Evolutionary conservation across 2,329 filamentous ascomycete species (phyloP).

Genomic region (Rugonectria rugulosa): DNA sequence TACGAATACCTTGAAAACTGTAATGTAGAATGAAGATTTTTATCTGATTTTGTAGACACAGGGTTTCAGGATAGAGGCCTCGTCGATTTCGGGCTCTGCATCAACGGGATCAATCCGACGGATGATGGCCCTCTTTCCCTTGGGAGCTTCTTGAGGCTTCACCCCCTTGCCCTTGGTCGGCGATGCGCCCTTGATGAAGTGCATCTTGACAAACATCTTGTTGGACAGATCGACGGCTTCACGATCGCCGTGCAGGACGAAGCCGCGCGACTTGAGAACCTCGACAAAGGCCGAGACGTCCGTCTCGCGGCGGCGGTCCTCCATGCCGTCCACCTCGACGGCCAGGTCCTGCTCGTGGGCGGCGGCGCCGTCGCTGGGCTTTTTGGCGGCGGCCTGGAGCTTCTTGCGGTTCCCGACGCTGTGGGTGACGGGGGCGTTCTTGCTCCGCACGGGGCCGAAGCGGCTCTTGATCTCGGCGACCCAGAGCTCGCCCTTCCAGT

Average conservation of each 20-base stretch:
- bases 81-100: constrained; percentile 69
- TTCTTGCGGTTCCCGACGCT: constrained; percentile 76
- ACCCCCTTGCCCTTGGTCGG: constrained; percentile 80
- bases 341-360: constrained; percentile 65
- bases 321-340: constrained; percentile 74
- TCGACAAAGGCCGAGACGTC: constrained; percentile 89
- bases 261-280: constrained; percentile 80
- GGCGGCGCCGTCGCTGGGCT: constrained; percentile 54
- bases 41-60: constrained; percentile 93
- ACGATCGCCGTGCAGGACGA: constrained; percentile 76
- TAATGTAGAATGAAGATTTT: no score
- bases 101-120: constrained; percentile 62
- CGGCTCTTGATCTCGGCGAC: constrained; percentile 95
- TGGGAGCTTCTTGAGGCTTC: constrained; percentile 63
- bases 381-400: constrained; percentile 52
- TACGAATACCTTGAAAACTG: constrained; percentile 22
- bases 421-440: constrained; percentile 63
- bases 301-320: constrained; percentile 73
- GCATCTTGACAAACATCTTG: constrained; percentile 99
- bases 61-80: constrained; percentile 78
- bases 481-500: constrained; percentile 96
- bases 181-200: constrained; percentile 84
- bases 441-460: constrained; percentile 61
- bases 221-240: constrained; percentile 81
- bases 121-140: constrained; percentile 62